These are phyloP conservation scores for Mycena rebaudengoi DNA, from an alignment of 768 basidiomycete genomes.

Conservation along the genomic window DNA sequence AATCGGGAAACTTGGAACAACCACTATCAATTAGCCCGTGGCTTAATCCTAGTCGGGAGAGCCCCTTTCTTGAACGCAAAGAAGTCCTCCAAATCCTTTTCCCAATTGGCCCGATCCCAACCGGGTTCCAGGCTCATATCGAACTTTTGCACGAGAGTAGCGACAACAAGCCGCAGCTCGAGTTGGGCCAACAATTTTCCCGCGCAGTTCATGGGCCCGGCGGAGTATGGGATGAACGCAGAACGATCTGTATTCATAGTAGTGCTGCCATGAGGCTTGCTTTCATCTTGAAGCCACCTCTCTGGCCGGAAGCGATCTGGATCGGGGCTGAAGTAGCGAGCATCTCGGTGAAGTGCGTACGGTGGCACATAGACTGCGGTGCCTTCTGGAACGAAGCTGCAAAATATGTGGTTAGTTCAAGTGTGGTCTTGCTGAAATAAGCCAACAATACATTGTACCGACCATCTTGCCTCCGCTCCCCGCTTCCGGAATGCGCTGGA, in stretches of 20 bases:
- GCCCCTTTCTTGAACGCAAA: constrained; percentile 41
- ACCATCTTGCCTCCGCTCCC: no score
- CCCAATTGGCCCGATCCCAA: constrained; percentile 42
- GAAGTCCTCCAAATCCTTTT: constrained; percentile 43
- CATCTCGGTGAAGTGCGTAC: no score
- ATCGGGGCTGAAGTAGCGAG: no score
- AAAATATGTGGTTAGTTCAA: no score
- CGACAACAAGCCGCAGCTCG: background rate
- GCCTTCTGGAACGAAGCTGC: no score
- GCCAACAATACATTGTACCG: no score
- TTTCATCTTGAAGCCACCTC: background rate
- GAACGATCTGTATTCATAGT: constrained; percentile 2
- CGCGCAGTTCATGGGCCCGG: background rate
- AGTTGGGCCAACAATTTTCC: background rate
- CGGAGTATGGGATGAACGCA: background rate
- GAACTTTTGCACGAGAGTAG: background rate
- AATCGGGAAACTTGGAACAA: no score
- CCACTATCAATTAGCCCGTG: background rate
- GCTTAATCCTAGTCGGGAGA: background rate
- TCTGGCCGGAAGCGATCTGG: no score
- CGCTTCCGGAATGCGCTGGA: no score
- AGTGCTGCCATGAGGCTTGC: background rate
- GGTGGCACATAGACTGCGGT: no score
- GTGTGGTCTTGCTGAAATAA: no score
- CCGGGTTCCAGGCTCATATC: constrained; percentile 24